Evolutionary conservation across 257 asterid genomes (phyloP), one percentile per base, ranked within the genome.

Genomic region (Fraxinus quadrangulata): DNA sequence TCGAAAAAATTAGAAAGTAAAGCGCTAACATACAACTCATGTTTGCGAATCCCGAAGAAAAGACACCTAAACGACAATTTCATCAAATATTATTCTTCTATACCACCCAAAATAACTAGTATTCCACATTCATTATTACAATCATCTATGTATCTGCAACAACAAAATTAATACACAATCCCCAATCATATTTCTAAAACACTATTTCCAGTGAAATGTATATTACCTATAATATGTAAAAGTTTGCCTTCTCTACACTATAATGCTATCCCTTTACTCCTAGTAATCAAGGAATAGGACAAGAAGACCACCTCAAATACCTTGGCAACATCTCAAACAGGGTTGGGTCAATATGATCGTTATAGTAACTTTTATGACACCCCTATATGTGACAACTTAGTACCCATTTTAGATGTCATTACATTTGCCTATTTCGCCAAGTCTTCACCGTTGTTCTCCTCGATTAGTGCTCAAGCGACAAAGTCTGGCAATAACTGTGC

Each of bases 151-250:
- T 85, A 82, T 84, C 90, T 87, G 90, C 89, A 84, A 80, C 86
- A 88, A 78, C 95, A 90, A 88, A 94, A 92, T 81, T 87, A 92
- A 92, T 91, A 92, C 91, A 92, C 97, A 94, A 89, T 84, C 94
- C 86, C 91, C 93, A 88, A 83, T 83, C 91, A 77, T 77, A 82
- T 77, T 65, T 73, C 83, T 85, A 84, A 84, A 54, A 78, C 42
- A 86, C 92, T 85, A 80, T 90, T 82, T 83, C 91, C 83, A 81
- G 83, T 84, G 70, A 83, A 86, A 83, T 77, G 92, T 94, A 81
- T 88, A 80, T 77, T 77, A 79, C 47, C 73, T 56, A 4, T 56
- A 67, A 81, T 49, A 75, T 70, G 51, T 73, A 70, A 40, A 31
- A 31, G 66, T 78, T 68, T 76, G 76, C 79, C 65, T 74, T 84